These are phyloP conservation scores for Salix suchowensis DNA, from an alignment of 345 rosid genomes.

Conservation along the genomic window DNA sequence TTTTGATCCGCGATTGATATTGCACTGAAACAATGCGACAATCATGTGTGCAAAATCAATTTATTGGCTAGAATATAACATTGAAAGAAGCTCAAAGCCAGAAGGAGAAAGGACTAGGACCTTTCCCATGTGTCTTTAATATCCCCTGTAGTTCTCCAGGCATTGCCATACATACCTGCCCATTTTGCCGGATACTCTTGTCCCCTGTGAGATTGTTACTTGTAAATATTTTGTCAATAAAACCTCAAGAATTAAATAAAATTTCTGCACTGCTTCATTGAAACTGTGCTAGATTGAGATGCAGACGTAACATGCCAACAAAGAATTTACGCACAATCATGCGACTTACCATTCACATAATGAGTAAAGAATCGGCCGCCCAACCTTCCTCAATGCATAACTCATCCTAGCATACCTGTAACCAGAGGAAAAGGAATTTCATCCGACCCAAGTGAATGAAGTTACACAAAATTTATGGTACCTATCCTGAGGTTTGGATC, in stretches of 20 bases:
- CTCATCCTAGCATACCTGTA: constrained; percentile 25
- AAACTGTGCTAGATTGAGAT: neutral
- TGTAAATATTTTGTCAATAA: neutral
- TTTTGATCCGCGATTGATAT: constrained; percentile 18
- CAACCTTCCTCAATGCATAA: constrained; percentile 20
- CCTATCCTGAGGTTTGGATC: constrained; percentile 24
- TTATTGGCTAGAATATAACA: neutral
- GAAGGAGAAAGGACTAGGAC: neutral
- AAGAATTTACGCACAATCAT: neutral
- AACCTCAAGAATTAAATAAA: neutral
- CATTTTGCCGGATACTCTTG: constrained; percentile 22
- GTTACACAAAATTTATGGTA: neutral
- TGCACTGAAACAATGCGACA: constrained; percentile 10
- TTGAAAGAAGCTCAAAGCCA: neutral
- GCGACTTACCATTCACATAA: constrained; percentile 25
- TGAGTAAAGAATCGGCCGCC: constrained; percentile 25
- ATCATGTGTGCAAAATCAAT: neutral
- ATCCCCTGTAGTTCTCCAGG: constrained; percentile 32
- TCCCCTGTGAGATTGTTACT: constrained; percentile 11
- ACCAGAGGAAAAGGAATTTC: neutral
- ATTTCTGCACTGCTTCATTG: neutral
- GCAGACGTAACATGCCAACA: neutral
- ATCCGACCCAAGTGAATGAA: neutral
- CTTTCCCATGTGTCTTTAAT: constrained; percentile 22
- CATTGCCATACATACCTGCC: constrained; percentile 20